These are phyloP conservation scores for Diaporthe ampelina DNA, from an alignment of 2,329 filamentous ascomycete genomes.

Conservation along the genomic window DNA sequence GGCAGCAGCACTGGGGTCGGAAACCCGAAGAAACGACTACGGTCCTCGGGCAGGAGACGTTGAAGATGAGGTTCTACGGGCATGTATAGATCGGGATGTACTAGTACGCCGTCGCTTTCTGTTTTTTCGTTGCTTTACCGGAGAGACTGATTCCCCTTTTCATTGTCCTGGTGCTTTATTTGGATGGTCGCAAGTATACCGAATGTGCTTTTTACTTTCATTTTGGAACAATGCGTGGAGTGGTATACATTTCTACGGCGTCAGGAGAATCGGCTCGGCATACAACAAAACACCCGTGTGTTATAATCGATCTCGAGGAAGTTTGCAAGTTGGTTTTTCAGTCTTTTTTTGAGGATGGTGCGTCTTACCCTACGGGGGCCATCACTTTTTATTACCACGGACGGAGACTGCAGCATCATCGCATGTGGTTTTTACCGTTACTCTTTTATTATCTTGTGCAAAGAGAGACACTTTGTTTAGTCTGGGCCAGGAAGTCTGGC, in stretches of 20 bases:
- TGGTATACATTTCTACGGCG: constrained; percentile 21
- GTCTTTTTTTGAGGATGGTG: not conserved
- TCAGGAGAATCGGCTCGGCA: constrained; percentile 25
- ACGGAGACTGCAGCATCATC: constrained; percentile 12
- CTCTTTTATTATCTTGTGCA: not conserved
- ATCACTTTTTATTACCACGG: constrained; percentile 17
- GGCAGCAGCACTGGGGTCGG: not conserved
- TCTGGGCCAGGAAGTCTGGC: not conserved
- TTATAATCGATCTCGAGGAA: constrained; percentile 21
- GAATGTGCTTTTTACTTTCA: not conserved
- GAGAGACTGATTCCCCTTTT: constrained; percentile 9
- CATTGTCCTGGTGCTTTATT: not conserved
- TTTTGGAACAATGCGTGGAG: constrained; percentile 19
- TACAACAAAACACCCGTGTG: constrained; percentile 28
- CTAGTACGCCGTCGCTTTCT: constrained; percentile 10
- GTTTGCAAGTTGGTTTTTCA: constrained; percentile 20
- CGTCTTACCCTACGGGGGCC: constrained; percentile 20
- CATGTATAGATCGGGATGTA: constrained; percentile 20
- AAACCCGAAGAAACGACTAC: constrained; percentile 49
- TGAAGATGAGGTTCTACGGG: constrained; percentile 39
- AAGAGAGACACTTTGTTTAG: not conserved
- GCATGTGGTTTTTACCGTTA: not conserved
- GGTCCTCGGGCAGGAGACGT: constrained; percentile 50
- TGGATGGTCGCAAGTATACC: constrained; percentile 23
- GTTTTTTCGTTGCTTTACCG: constrained; percentile 4